Evolutionary conservation across 108 stramenopile species (phyloP), one percentile per base, ranked within the genome.

Genomic region (Cylindrotheca closterium): DNA sequence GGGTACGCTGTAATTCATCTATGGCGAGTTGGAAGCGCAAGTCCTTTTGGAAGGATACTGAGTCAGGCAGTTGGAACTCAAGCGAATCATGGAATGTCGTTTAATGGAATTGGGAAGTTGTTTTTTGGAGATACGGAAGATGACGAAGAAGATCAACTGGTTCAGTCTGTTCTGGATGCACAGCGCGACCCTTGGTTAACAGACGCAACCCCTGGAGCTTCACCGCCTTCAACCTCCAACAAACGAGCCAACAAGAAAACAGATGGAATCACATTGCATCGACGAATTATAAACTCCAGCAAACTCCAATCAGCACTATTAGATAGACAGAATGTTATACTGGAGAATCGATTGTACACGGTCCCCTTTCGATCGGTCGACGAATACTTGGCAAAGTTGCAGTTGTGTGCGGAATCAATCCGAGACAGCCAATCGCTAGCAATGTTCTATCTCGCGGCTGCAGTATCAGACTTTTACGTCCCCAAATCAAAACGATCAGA

Each of bases 391-490:
- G 73, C 78, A 48, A 81, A 79, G 67, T 75, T 96, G 10, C 65
- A 92, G 66, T 30, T 80, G 29, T 84, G 77, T 60, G 76, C 79
- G 34, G 63, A 66, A 23, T 63, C 81, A n/a, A 25, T 94, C 30
- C 60, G 58, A 12, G 72, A 72, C 48, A 67, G 71, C 52, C 81
- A 80, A 15, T 73, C 91, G 15, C 68, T 89, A 30, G 90, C 72
- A 18, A 59, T 96, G 50, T 62, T 95, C 31, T 96, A 87, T 69
- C 75, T 97, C 22, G 94, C 97, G 7, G 96, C 96, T 15, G 98
- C 98, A 3, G 98, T 99, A 30, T 87, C 84, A 60, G 98, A 99
- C 70, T 99, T 98, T 78, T 93, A 97, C 73, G 67, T 97, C 30
- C 97, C 97, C 17, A 33, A 55, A n/a, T 71, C 70, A 21, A 63